A percentile compares a stretch with the other conserved stretches of the same genome.
Evolutionary conservation across 1,139 yeast species (phyloP).

Genomic region (Lodderomyces parapsilosis): DNA sequence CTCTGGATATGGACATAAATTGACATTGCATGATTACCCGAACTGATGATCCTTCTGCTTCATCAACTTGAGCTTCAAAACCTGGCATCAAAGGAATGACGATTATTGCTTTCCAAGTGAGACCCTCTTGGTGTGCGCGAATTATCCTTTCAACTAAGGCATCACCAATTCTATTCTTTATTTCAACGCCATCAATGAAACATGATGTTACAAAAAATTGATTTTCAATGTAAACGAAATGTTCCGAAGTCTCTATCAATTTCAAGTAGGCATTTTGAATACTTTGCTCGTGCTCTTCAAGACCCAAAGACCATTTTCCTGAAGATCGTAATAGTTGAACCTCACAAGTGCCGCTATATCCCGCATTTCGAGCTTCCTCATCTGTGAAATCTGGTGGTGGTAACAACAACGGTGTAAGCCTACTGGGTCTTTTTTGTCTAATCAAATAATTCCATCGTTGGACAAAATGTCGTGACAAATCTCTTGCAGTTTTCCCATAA

Average conservation of each 20-base stretch:
- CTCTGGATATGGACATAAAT: constrained; percentile 89
- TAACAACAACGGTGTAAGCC: constrained; percentile 85
- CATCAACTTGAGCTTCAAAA: constrained; percentile 89
- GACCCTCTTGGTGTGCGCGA: constrained; percentile 76
- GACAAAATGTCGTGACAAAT: constrained; percentile 88
- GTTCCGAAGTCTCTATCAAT: constrained; percentile 87
- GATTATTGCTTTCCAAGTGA: constrained; percentile 85
- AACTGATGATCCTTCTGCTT: constrained; percentile 90
- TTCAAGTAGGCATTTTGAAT: constrained; percentile 91
- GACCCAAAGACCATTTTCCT: constrained; percentile 90
- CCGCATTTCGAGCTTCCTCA: constrained; percentile 62
- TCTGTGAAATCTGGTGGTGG: constrained; percentile 89
- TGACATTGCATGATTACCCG: constrained; percentile 97
- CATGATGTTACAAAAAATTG: constrained; percentile 92
- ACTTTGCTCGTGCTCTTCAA: constrained; percentile 80
- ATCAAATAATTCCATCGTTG: constrained; percentile 96
- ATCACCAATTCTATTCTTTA: constrained; percentile 90
- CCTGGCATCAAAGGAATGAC: constrained; percentile 98
- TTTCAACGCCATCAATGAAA: constrained; percentile 78
- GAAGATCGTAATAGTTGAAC: constrained; percentile 86
- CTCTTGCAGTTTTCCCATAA: constrained; percentile 94
- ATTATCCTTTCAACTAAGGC: constrained; percentile 94
- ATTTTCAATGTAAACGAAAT: constrained; percentile 90
- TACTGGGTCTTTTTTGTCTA: constrained; percentile 90
- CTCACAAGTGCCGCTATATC: constrained; percentile 86